Base-by-base conservation (phyloP, 176 grass and related monocot genomes). In the Zizania latifolia region DNA sequence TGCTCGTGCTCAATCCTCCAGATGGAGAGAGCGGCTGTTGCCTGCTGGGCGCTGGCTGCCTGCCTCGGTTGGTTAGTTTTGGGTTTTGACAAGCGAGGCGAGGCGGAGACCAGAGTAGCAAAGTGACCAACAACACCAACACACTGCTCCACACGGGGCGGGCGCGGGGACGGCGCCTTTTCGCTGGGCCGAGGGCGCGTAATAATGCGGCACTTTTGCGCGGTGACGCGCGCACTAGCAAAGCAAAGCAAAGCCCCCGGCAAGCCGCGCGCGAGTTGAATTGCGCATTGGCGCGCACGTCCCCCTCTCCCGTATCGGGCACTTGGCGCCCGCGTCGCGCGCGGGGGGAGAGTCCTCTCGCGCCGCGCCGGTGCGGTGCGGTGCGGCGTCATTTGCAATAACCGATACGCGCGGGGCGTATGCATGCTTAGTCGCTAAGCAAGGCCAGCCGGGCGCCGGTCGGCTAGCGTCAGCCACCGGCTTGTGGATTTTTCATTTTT, bases 221-320 rank as follows among this genome's bases (percentile, higher is more conserved):
- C 38, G 66, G 73, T 87, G 85, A 87, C 85, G 68, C 78, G 57
- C 23, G 65, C 84, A 86, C 84, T 76, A 73, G 21, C n/a, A n/a
- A n/a, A n/a, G n/a, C n/a, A n/a, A n/a, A 7, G 35, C 35, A 36
- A 36, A 36, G 1, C 22, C 71, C 3, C 32, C 65, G 71, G 15
- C 75, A 38, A 39, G 22, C 43, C 43, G 72, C 54, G 7, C n/a
- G n/a, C n/a, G n/a, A 36, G 46, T 35, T 33, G 2, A 19, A n/a
- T 19, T 28, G 65, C 64, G 2, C 64, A 19, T n/a, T 4, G 46
- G 37, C 64, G 44, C 23, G 38, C 23, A 10, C 65, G 65, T 38
- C 71, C 73, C 58, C 40, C 29, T 63, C 34, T 14, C 64, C n/a
- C 38, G 17, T 79, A 50, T 79, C 64, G 65, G 58, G 29, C 78